Evolutionary conservation across 2,329 filamentous ascomycete species (phyloP), one percentile per base, ranked within the genome.

Genomic region (Mollisia scopiformis): DNA sequence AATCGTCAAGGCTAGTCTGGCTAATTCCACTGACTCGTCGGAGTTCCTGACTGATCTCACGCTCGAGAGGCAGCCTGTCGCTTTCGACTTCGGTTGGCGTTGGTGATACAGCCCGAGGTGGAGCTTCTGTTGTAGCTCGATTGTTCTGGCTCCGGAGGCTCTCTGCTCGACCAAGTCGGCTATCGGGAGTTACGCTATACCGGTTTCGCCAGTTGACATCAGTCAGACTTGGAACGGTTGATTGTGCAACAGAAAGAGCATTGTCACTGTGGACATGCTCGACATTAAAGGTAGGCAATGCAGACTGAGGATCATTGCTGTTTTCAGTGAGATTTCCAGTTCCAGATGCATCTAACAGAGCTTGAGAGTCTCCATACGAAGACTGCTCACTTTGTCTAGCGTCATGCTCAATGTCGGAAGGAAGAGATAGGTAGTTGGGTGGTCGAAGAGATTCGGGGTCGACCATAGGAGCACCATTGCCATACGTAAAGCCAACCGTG

Each of bases 11-110:
- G 31, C 69, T 72, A 47, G 65, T 67, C 33, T 52, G 49, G 56
- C 69, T 72, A 23, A 61, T 65, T 6, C 59, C 67, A 55, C 71
- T 73, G 5, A 62, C 67, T 51, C 68, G 62, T 16, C 70, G 59
- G 19, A 73, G 61, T n/a, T 68, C 70, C 33, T 68, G 62, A 56
- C 71, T 73, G 8, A 73, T 63, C 47, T 72, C 70, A 59, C 69
- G 60, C 51, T 73, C 71, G 7, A 73, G 58, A n/a, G n/a, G n/a
- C 23, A 69, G 68, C 7, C 58, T 37, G 56, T 64, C 61, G 8
- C 58, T 33, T 13, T 60, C 51, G 28, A 30, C 28, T 28, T n/a
- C 50, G 25, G 43, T 23, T 47, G 23, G 49, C 51, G 31, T 57
- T 37, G n/a, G 23, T 55, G 28, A 33, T 57, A 30, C 19, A 52